Percentiles rank a stretch among this genome's conserved stretches.
Conservation (phyloP, 306 rosid genomes). For the Quercus glauca region DNA sequence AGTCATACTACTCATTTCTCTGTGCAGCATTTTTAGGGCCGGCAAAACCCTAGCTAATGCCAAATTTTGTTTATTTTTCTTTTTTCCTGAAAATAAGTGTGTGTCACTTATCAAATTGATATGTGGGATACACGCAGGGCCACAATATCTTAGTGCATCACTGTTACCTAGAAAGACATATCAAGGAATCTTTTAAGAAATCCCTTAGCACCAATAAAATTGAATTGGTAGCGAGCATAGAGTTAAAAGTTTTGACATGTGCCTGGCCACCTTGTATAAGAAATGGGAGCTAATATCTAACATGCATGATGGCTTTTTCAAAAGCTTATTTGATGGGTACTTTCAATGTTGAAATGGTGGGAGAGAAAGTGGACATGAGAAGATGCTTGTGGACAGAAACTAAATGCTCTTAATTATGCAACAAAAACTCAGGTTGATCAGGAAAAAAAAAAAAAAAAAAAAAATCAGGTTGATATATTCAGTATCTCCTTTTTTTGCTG, state of each 20-base stretch:
- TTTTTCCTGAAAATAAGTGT: background rate
- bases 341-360: background rate
- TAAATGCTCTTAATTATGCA: background rate
- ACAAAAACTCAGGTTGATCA: background rate
- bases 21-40: too few relatives aligned
- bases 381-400: background rate
- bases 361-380: background rate
- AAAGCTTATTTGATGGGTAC: background rate
- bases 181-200: background rate
- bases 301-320: background rate
- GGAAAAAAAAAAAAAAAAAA: too few relatives aligned
- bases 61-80: background rate
- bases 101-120: background rate
- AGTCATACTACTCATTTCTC: too few relatives aligned
- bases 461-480: too few relatives aligned
- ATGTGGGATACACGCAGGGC: constrained; percentile 1
- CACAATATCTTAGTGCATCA: background rate
- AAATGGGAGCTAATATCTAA: background rate
- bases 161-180: background rate
- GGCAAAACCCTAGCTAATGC: background rate
- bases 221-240: background rate
- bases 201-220: background rate
- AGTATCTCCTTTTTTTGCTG: background rate
- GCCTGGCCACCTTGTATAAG: background rate
- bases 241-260: background rate